Conservation (phyloP, 1,284 basidiomycete genomes). For the Gomphus bonarii region DNA sequence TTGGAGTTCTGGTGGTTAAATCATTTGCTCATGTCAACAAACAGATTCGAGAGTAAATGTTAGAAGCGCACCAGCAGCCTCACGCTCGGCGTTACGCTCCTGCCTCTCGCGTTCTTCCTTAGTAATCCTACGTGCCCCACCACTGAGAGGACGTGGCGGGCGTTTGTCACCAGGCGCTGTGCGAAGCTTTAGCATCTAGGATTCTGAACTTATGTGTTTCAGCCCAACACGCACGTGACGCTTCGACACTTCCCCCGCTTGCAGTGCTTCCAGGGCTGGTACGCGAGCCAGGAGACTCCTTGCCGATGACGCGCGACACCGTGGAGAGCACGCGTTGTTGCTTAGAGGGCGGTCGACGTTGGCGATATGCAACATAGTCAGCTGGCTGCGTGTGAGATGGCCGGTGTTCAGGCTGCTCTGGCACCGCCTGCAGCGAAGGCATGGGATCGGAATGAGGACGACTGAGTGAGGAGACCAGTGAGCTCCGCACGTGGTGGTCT, state of each 20-base stretch:
- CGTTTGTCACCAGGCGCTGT: constrained; percentile 2
- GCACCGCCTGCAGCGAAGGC: neutral
- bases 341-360: constrained; percentile 4
- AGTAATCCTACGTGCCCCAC: constrained; percentile 9
- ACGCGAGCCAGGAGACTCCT: constrained; percentile 6
- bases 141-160: neutral
- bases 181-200: neutral
- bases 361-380: constrained; percentile 2
- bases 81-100: constrained; percentile 8
- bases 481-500: neutral
- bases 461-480: constrained; percentile 1
- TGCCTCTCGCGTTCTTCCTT: constrained; percentile 9
- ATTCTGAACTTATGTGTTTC: neutral
- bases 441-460: constrained; percentile 9
- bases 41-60: neutral
- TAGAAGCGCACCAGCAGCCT: neutral
- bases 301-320: constrained; percentile 1
- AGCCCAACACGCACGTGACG: constrained; percentile 1
- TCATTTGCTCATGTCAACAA: neutral
- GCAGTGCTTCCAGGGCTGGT: constrained; percentile 6
- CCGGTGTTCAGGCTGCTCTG: constrained; percentile 1
- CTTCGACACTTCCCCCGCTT: constrained; percentile 2
- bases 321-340: constrained; percentile 9
- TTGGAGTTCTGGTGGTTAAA: constrained; percentile 1
- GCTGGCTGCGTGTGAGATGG: neutral